Evolutionary conservation across 306 rosid genomes (phyloP).

Genomic region (Cyclanthera cordifolia): DNA sequence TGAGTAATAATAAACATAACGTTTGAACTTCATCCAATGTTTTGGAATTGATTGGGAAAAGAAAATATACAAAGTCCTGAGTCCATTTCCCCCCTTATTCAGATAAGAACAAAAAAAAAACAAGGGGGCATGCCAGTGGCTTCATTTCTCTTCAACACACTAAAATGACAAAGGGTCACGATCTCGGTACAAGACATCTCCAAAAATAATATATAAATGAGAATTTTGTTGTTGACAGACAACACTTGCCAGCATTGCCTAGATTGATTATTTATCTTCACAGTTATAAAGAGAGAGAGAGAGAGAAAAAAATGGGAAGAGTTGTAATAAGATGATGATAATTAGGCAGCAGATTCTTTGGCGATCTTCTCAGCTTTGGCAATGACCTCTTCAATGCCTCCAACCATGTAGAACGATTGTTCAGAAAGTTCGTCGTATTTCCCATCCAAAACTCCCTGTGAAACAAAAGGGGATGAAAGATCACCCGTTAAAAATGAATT

Average conservation of each 20-base stretch:
- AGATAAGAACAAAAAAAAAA: slow-evolving; percentile 17
- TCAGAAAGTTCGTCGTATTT: slow-evolving; percentile 82
- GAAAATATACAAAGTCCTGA: slow-evolving; percentile 35
- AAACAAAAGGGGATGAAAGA: not conserved
- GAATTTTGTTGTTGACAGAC: slow-evolving; percentile 46
- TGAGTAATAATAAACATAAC: slow-evolving; percentile 6
- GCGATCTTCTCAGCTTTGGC: slow-evolving; percentile 95
- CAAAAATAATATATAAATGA: slow-evolving; percentile 27
- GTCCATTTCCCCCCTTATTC: slow-evolving; percentile 45
- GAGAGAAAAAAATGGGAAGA: slow-evolving; percentile 19
- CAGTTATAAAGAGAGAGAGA: slow-evolving; percentile 31
- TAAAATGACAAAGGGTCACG: slow-evolving; percentile 34
- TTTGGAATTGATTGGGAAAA: slow-evolving; percentile 17
- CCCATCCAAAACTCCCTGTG: slow-evolving; percentile 90
- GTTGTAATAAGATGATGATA: not conserved
- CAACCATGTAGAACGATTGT: slow-evolving; percentile 95
- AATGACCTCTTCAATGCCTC: slow-evolving; percentile 89
- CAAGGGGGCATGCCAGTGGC: slow-evolving; percentile 23
- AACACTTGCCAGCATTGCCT: slow-evolving; percentile 41
- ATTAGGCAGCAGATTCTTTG: slow-evolving; percentile 52
- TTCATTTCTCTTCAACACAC: slow-evolving; percentile 36
- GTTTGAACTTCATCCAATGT: slow-evolving; percentile 30
- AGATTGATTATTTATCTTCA: slow-evolving; percentile 66
- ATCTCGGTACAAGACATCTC: slow-evolving; percentile 27
- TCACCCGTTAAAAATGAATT: not conserved